A percentile compares a stretch with the other conserved stretches of the same genome.
These are phyloP conservation scores for Xylaria sp. DNA, from an alignment of 2,329 filamentous ascomycete species.

Conservation along the genomic window DNA sequence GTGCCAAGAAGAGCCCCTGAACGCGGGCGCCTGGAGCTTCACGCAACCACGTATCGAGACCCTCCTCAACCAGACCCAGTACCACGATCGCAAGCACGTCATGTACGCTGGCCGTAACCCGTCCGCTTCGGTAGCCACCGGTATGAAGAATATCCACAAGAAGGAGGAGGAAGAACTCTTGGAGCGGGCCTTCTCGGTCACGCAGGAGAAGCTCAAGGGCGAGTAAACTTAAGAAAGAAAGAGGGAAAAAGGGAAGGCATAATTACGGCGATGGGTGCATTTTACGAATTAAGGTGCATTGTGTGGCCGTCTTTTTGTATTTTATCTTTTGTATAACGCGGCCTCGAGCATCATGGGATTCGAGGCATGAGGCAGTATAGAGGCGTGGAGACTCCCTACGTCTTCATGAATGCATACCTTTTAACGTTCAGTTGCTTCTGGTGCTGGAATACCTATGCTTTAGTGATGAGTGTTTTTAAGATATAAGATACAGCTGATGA, in stretches of 20 bases:
- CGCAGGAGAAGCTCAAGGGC: slow-evolving; percentile 76
- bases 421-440: slow-evolving; percentile 29
- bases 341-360: slow-evolving; percentile 41
- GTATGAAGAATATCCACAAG: slow-evolving; percentile 85
- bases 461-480: no score
- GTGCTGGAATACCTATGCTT: background rate
- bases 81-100: slow-evolving; percentile 94
- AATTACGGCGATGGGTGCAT: slow-evolving; percentile 35
- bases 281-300: slow-evolving; percentile 33
- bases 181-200: slow-evolving; percentile 70
- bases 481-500: background rate
- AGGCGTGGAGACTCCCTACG: slow-evolving; percentile 37
- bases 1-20: slow-evolving; percentile 97
- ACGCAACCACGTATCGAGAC: slow-evolving; percentile 98
- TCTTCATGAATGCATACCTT: slow-evolving; percentile 42
- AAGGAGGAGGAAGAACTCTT: slow-evolving; percentile 93
- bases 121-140: slow-evolving; percentile 92
- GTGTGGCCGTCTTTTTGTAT: slow-evolving; percentile 37
- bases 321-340: slow-evolving; percentile 49
- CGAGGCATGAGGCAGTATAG: slow-evolving; percentile 44
- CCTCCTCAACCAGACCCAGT: slow-evolving; percentile 87
- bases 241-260: slow-evolving; percentile 34
- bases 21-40: slow-evolving; percentile 96
- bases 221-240: slow-evolving; percentile 55
- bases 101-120: slow-evolving; percentile 97